Evolutionary conservation across 1,284 basidiomycete species (phyloP).

Genomic region (Puccinia hordei): DNA sequence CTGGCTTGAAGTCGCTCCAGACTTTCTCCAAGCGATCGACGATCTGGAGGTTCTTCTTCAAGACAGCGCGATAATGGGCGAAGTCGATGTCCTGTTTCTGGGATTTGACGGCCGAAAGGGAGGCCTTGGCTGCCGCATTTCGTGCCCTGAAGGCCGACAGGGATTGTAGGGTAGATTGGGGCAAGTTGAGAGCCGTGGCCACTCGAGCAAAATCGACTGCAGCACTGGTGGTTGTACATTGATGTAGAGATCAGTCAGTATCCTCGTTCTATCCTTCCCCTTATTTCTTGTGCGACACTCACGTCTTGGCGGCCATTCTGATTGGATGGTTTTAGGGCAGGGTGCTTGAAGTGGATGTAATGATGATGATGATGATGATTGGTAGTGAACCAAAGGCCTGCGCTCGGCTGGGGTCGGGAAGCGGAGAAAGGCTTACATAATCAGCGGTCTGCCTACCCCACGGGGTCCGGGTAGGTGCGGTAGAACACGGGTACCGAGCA

Average conservation of each 20-base stretch:
- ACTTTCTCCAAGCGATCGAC: conserved; percentile 91
- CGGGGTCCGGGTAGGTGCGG: neutral
- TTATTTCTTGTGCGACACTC: neutral
- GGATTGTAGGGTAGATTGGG: conserved; percentile 61
- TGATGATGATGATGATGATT: conserved; percentile 8
- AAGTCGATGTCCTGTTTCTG: conserved; percentile 67
- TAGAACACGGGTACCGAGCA: too few species aligned
- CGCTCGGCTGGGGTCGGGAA: conserved; percentile 3
- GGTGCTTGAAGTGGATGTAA: neutral
- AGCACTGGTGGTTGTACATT: conserved; percentile 17
- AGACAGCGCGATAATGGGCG: conserved; percentile 80
- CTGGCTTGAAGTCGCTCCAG: conserved; percentile 86
- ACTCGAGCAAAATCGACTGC: conserved; percentile 56
- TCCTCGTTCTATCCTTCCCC: neutral
- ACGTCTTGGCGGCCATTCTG: conserved; percentile 43
- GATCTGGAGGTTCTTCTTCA: conserved; percentile 85
- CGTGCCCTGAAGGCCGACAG: conserved; percentile 97
- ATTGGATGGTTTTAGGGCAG: neutral
- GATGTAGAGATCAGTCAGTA: neutral
- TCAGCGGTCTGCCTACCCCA: neutral
- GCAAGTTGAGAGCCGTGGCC: conserved; percentile 57
- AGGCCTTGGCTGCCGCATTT: conserved; percentile 74
- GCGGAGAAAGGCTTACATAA: neutral
- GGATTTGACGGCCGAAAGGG: conserved; percentile 68
- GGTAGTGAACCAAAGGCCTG: neutral